Conservation (phyloP, 805 yeast genomes). For the Candida suzukii region DNA sequence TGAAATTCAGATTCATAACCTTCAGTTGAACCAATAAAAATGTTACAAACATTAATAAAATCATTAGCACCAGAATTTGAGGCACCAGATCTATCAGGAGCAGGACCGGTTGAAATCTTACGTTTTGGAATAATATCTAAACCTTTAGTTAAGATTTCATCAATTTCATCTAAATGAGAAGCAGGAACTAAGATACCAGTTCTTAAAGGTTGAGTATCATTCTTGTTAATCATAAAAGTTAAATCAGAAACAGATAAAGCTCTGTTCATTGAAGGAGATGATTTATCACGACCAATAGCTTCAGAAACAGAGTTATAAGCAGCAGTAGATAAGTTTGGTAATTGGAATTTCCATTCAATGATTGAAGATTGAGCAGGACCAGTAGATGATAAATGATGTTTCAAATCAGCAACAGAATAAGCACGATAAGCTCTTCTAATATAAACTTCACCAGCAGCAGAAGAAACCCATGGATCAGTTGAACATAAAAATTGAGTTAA, state of each 20-base stretch:
- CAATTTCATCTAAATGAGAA: constrained; percentile 81
- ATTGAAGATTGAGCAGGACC: constrained; percentile 45
- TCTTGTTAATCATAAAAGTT: constrained; percentile 69
- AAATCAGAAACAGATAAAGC: constrained; percentile 92
- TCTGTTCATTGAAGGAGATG: constrained; percentile 49
- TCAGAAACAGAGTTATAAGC: constrained; percentile 67
- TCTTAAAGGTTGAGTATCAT: constrained; percentile 65
- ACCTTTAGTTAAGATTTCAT: constrained; percentile 71
- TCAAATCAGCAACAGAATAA: constrained; percentile 75
- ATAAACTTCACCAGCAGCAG: constrained; percentile 96
- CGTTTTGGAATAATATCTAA: constrained; percentile 60
- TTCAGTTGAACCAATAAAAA: constrained; percentile 66
- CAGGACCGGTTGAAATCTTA: constrained; percentile 35
- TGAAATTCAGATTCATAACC: constrained; percentile 70
- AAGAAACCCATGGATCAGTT: constrained; percentile 78
- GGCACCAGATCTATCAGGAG: constrained; percentile 34
- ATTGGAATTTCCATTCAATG: constrained; percentile 82
- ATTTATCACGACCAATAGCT: constrained; percentile 32
- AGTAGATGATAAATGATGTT: constrained; percentile 43
- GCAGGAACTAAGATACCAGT: constrained; percentile 81
- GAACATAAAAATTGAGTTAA: constrained; percentile 84
- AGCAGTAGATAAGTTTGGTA: constrained; percentile 66
- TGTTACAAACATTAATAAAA: constrained; percentile 75
- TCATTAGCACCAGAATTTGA: constrained; percentile 16
- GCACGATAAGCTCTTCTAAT: constrained; percentile 97